These are phyloP conservation scores for Taphrina pruni DNA, from an alignment of 1,139 yeast genomes.

Conservation along the genomic window DNA sequence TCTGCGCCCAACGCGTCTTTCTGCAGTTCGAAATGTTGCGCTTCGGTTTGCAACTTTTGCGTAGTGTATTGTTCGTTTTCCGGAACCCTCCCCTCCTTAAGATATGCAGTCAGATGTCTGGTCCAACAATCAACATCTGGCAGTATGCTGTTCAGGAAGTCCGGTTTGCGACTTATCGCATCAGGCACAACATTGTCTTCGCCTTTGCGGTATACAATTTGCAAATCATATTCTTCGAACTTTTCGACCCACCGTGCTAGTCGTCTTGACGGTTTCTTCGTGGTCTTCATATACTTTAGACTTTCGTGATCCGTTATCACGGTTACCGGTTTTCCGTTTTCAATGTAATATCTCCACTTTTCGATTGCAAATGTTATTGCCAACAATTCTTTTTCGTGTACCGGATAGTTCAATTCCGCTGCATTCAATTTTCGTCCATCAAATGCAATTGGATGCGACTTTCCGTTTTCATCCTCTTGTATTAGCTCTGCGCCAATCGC, in stretches of 20 bases:
- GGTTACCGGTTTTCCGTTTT: not conserved
- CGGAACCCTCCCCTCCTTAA: not conserved
- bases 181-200: conserved; percentile 1
- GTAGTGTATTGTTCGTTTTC: not conserved
- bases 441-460: conserved; percentile 20
- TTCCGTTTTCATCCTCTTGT: conserved; percentile 6
- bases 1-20: not conserved
- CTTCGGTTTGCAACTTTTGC: not conserved
- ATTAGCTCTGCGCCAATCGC: conserved; percentile 32
- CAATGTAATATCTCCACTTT: conserved; percentile 10
- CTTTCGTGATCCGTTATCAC: conserved; percentile 13
- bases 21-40: not conserved
- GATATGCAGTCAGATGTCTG: not conserved
- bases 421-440: not conserved
- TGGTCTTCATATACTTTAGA: not conserved
- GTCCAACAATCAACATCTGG: conserved; percentile 1
- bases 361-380: conserved; percentile 5
- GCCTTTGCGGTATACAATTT: conserved; percentile 13
- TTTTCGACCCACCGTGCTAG: conserved; percentile 19
- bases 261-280: not conserved
- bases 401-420: conserved; percentile 27
- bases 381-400: conserved; percentile 20
- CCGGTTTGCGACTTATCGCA: not conserved
- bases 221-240: not conserved
- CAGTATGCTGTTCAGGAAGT: not conserved